Evolutionary conservation across 2,329 filamentous ascomycete species (phyloP).

Genomic region (Diplodia seriata): DNA sequence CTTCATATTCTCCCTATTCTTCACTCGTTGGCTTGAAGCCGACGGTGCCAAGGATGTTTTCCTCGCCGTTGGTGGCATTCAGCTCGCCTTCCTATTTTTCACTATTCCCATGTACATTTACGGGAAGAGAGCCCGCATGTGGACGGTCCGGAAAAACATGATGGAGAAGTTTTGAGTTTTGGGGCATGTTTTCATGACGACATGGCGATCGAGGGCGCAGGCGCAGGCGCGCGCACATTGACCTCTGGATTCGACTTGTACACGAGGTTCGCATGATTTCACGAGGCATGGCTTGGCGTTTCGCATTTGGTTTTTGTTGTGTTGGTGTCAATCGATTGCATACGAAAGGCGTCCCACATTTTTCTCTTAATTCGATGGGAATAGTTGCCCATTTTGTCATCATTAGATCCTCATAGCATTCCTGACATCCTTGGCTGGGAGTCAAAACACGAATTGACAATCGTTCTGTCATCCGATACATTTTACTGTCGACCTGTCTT

Average conservation of each 20-base stretch:
- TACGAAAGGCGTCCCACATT: slow-evolving; percentile 3
- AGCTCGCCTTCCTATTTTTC: slow-evolving; percentile 74
- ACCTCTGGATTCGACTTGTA: background rate
- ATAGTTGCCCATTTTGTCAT: background rate
- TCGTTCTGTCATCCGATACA: background rate
- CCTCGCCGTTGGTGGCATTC: slow-evolving; percentile 83
- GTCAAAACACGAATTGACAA: background rate
- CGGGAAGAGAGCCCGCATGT: slow-evolving; percentile 90
- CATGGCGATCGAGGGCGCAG: background rate
- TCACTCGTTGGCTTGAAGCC: slow-evolving; percentile 78
- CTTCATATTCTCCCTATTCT: slow-evolving; percentile 85
- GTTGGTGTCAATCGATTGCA: too few species aligned
- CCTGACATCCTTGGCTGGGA: background rate
- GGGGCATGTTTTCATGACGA: background rate
- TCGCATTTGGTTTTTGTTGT: background rate
- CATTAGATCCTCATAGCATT: background rate
- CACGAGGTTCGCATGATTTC: slow-evolving; percentile 6
- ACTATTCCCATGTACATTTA: slow-evolving; percentile 94
- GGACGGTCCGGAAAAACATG: slow-evolving; percentile 84
- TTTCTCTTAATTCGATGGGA: background rate
- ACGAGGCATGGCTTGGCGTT: slow-evolving; percentile 18
- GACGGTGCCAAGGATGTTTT: slow-evolving; percentile 82
- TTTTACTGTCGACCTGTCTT: too few species aligned
- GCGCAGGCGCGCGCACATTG: background rate
- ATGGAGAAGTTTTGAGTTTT: slow-evolving; percentile 75